Conservation (phyloP, 441 rosid genomes). For the Rhodomyrtus psidioides region DNA sequence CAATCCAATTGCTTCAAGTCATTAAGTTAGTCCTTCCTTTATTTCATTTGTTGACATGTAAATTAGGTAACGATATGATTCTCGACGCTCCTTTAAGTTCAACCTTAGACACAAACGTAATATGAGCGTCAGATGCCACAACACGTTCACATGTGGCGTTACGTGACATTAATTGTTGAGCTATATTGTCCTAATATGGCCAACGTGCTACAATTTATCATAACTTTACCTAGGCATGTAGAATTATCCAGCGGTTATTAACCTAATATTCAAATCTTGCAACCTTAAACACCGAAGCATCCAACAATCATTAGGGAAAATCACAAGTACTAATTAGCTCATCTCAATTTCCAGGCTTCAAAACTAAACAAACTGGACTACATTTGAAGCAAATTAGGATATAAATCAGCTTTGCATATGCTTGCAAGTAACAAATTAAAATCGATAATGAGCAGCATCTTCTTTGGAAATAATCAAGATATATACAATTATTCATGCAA, state of each 20-base stretch:
- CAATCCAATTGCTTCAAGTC: background rate
- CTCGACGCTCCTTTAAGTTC: background rate
- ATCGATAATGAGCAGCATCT: background rate
- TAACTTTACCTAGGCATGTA: background rate
- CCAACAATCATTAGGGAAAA: background rate
- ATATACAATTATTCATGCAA: background rate
- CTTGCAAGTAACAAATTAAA: background rate
- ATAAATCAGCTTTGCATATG: background rate
- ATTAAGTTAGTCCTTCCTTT: background rate
- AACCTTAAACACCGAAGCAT: background rate
- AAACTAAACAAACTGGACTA: background rate
- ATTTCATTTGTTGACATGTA: background rate
- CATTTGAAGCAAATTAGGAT: background rate
- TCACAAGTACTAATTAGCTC: background rate
- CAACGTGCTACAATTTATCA: fast-evolving
- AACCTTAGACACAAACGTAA: background rate
- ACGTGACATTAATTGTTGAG: background rate
- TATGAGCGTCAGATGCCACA: background rate
- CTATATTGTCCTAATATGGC: background rate
- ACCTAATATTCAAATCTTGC: background rate
- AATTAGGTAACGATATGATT: background rate
- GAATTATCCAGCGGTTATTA: background rate
- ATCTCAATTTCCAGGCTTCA: background rate
- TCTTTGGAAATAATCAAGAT: background rate
- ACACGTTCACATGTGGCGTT: background rate